phyloP scores from a whole-genome alignment of 2,329 filamentous ascomycete species.

The Chrysosporium queenslandicum region DNA sequence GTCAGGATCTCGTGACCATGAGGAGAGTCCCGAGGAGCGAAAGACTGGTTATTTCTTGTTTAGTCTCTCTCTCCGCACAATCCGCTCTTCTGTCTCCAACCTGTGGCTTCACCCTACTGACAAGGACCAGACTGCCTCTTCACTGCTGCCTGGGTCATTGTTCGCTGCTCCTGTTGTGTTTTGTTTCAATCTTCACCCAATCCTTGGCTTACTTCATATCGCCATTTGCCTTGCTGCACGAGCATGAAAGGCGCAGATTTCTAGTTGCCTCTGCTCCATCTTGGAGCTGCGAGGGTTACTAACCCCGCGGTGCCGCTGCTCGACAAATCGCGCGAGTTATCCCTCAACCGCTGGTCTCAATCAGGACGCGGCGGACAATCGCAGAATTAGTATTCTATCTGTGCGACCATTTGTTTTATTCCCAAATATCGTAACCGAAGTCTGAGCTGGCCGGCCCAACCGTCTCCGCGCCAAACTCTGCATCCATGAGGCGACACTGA shows the following conservation, averaged over 20 bases:
- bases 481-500: conserved; percentile 35
- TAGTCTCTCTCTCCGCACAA: conserved; percentile 1
- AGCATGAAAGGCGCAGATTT: conserved; percentile 22
- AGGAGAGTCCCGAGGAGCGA: conserved; percentile 10
- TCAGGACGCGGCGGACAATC: not conserved
- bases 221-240: not conserved
- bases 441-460: conserved; percentile 6
- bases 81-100: not conserved
- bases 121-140: not conserved
- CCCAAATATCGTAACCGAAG: not conserved
- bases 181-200: conserved; percentile 3
- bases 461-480: conserved; percentile 25
- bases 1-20: conserved; percentile 14
- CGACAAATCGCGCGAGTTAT: conserved; percentile 15
- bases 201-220: conserved; percentile 12
- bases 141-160: not conserved
- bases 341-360: not conserved
- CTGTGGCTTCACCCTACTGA: no score
- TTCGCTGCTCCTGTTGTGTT: not conserved
- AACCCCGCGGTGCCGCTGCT: conserved; percentile 23
- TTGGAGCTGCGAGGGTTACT: conserved; percentile 22
- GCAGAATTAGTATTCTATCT: not conserved
- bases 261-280: conserved; percentile 22
- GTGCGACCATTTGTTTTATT: not conserved
- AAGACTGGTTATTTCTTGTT: conserved; percentile 2